Conservation (phyloP, 768 basidiomycete species). For the Boletus sp. region DNA sequence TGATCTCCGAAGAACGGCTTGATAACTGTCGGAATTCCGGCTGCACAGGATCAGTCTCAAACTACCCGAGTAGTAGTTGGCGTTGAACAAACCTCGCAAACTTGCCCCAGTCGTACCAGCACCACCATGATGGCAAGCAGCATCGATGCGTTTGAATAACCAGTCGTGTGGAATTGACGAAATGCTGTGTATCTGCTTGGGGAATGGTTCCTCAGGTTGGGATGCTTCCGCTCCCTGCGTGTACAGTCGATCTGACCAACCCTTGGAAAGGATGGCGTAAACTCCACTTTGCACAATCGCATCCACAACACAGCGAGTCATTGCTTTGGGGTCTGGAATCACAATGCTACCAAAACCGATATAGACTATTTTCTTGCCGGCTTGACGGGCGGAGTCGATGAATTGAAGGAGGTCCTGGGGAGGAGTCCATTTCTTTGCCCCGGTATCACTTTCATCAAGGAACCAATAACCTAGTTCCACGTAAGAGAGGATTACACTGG, state of each 20-base stretch:
- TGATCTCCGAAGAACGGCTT: slow-evolving; percentile 98
- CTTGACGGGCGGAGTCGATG: slow-evolving; percentile 72
- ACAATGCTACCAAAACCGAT: slow-evolving; percentile 98
- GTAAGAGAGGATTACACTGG: slow-evolving; percentile 7
- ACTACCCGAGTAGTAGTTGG: neutral
- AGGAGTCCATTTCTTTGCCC: slow-evolving; percentile 85
- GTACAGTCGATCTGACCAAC: slow-evolving; percentile 92
- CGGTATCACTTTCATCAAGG: slow-evolving; percentile 89
- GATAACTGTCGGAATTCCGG: slow-evolving; percentile 93
- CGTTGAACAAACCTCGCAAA: slow-evolving; percentile 65
- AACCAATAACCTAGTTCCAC: slow-evolving; percentile 85
- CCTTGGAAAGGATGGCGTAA: slow-evolving; percentile 91
- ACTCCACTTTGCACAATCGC: slow-evolving; percentile 87
- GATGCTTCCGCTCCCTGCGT: slow-evolving; percentile 57
- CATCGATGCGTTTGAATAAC: slow-evolving; percentile 91
- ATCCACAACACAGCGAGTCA: slow-evolving; percentile 90
- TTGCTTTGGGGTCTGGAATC: slow-evolving; percentile 88
- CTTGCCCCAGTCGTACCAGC: slow-evolving; percentile 96
- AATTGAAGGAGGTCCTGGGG: slow-evolving; percentile 79
- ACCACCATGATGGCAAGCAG: slow-evolving; percentile 98
- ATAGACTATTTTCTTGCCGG: slow-evolving; percentile 89
- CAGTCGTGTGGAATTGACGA: slow-evolving; percentile 92
- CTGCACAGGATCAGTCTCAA: slow-evolving; percentile 35
- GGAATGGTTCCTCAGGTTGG: slow-evolving; percentile 68
- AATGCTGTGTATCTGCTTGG: slow-evolving; percentile 79